These are phyloP conservation scores for Salvia miltiorrhiza DNA, from an alignment of 257 asterid species.

Conservation along the genomic window DNA sequence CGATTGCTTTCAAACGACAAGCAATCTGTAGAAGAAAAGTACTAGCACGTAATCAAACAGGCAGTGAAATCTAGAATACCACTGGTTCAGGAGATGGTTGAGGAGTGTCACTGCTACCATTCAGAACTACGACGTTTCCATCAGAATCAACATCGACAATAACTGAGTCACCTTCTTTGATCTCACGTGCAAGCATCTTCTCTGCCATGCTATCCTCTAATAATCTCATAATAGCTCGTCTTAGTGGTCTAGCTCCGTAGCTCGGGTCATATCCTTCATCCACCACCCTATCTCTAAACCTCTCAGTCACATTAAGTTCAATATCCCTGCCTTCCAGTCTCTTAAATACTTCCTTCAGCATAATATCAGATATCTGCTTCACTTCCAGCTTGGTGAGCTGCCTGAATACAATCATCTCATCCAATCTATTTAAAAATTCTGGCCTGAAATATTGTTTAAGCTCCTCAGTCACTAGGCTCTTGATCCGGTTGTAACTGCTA, in stretches of 20 bases:
- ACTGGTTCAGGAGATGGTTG: slow-evolving; percentile 39
- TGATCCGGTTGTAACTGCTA: slow-evolving; percentile 63
- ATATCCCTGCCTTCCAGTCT: slow-evolving; percentile 53
- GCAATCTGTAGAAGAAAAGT: neutral
- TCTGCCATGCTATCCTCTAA: slow-evolving; percentile 87
- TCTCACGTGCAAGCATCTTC: slow-evolving; percentile 59
- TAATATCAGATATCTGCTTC: slow-evolving; percentile 69
- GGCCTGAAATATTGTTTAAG: slow-evolving; percentile 75
- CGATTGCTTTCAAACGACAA: neutral
- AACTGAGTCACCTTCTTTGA: slow-evolving; percentile 69
- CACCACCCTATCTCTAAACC: slow-evolving; percentile 68
- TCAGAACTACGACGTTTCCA: slow-evolving; percentile 57
- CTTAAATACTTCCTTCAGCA: slow-evolving; percentile 65
- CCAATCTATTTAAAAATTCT: slow-evolving; percentile 73
- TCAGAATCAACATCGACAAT: slow-evolving; percentile 59
- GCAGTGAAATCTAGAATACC: slow-evolving; percentile 30
- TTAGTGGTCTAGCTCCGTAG: slow-evolving; percentile 80
- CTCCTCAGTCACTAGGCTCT: slow-evolving; percentile 55
- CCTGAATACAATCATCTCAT: slow-evolving; percentile 75
- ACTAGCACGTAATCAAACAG: neutral
- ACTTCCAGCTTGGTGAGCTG: slow-evolving; percentile 68
- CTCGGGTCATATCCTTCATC: slow-evolving; percentile 69
- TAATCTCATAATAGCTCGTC: slow-evolving; percentile 76
- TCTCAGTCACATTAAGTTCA: slow-evolving; percentile 55
- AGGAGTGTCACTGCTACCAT: slow-evolving; percentile 47